phyloP scores from a whole-genome alignment of 2,329 filamentous ascomycete species.

The Botryotinia globosa region DNA sequence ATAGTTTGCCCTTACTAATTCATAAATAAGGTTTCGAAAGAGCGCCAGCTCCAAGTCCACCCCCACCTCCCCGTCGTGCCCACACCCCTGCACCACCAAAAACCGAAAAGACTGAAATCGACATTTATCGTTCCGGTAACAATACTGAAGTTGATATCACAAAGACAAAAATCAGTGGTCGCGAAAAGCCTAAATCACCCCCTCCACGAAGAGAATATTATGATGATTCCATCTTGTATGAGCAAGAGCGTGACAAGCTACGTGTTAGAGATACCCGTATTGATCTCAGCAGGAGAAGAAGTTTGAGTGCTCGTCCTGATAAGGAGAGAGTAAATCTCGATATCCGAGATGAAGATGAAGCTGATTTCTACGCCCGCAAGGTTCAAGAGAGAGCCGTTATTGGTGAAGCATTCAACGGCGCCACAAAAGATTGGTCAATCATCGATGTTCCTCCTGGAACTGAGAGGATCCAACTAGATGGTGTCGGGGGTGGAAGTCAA shows the following conservation, averaged over 20 bases:
- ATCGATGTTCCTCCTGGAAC: constrained; percentile 83
- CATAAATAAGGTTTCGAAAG: constrained; percentile 35
- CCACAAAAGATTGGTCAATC: constrained; percentile 75
- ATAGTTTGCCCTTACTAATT: constrained; percentile 13
- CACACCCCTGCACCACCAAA: constrained; percentile 34
- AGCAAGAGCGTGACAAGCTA: constrained; percentile 41
- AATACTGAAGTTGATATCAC: constrained; percentile 58
- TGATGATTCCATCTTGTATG: constrained; percentile 67
- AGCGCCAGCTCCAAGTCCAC: constrained; percentile 25
- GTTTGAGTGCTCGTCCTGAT: constrained; percentile 33
- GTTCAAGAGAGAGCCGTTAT: constrained; percentile 64
- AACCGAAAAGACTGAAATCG: constrained; percentile 55
- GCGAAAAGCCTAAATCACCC: constrained; percentile 26
- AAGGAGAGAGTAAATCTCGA: constrained; percentile 30
- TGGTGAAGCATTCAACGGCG: constrained; percentile 72
- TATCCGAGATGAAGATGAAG: constrained; percentile 46
- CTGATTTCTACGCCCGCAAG: constrained; percentile 64
- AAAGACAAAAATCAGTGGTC: constrained; percentile 24
- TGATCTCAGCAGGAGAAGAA: constrained; percentile 31
- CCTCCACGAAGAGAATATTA: constrained; percentile 42
- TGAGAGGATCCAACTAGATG: constrained; percentile 78
- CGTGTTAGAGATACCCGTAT: constrained; percentile 40
- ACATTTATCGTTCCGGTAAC: constrained; percentile 54
- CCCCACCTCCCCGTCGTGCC: constrained; percentile 24
- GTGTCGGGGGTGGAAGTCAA: constrained; percentile 68